Percentiles rank a stretch among this genome's conserved stretches.
Evolutionary conservation across 2,329 filamentous ascomycete genomes (phyloP).

Genomic region (Microdochium bolleyi): DNA sequence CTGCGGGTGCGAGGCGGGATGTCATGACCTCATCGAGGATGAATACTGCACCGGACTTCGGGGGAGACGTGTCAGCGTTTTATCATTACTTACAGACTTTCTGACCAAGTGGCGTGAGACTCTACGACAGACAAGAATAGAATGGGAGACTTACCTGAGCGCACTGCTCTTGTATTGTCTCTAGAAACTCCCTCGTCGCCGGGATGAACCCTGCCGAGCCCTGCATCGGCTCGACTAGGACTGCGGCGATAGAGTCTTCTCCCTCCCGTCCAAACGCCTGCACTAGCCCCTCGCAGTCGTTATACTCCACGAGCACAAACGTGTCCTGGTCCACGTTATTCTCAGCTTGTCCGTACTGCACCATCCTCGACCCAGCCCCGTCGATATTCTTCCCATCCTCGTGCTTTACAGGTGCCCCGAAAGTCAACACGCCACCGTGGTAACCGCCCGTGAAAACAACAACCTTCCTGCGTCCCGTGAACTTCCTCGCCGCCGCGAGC

Average conservation of each 20-base stretch:
- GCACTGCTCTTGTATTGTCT: background rate
- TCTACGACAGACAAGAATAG: too few species aligned
- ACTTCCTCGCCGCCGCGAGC: slow-evolving; percentile 30
- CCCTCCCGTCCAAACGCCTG: slow-evolving; percentile 20
- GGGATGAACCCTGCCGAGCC: slow-evolving; percentile 37
- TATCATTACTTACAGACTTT: too few species aligned
- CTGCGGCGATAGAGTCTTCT: slow-evolving; percentile 30
- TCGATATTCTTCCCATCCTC: background rate
- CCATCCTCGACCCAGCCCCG: too few species aligned
- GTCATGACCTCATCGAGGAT: slow-evolving; percentile 51
- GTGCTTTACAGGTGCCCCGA: slow-evolving; percentile 1
- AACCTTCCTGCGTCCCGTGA: slow-evolving; percentile 14
- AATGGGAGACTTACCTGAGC: background rate
- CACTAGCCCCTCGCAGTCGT: slow-evolving; percentile 30
- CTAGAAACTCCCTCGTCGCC: slow-evolving; percentile 14
- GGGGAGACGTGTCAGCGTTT: too few species aligned
- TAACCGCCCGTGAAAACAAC: slow-evolving; percentile 35
- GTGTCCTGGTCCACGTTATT: slow-evolving; percentile 29
- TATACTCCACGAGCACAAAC: slow-evolving; percentile 40
- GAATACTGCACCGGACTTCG: slow-evolving; percentile 33
- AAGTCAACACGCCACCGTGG: slow-evolving; percentile 36
- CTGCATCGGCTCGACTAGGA: slow-evolving; percentile 45
- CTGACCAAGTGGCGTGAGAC: too few species aligned
- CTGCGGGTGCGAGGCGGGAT: slow-evolving; percentile 31
- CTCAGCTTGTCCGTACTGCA: slow-evolving; percentile 10